Conservation (phyloP, 306 rosid species). For the Gynostemma pentaphyllum region DNA sequence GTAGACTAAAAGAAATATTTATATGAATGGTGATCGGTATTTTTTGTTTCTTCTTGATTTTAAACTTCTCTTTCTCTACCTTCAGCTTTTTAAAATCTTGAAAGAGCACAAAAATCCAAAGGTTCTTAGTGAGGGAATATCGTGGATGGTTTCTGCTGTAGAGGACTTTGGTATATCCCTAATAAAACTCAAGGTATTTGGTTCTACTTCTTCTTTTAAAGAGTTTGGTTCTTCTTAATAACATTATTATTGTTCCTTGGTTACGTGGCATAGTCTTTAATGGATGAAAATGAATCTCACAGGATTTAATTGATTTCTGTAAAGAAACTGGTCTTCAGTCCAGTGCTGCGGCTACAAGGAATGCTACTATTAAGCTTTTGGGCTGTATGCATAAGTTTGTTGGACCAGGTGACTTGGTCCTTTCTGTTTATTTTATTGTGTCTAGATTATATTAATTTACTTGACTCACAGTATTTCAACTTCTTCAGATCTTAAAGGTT, state of each 20-base stretch:
- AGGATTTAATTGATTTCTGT: conserved; percentile 92
- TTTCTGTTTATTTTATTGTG: neutral
- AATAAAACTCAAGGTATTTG: conserved; percentile 76
- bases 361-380: conserved; percentile 85
- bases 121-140: conserved; percentile 92
- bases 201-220: neutral
- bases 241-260: conserved; percentile 1
- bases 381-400: conserved; percentile 92
- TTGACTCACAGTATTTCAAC: neutral
- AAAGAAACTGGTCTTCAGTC: conserved; percentile 94
- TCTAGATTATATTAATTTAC: neutral
- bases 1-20: neutral
- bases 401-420: conserved; percentile 74
- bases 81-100: conserved; percentile 79
- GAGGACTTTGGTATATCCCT: conserved; percentile 89
- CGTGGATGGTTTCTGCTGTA: conserved; percentile 95
- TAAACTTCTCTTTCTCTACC: neutral
- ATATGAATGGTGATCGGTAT: neutral
- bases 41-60: neutral
- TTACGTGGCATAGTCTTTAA: neutral
- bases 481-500: conserved; percentile 84
- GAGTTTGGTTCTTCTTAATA: neutral
- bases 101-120: conserved; percentile 99
- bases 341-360: conserved; percentile 92
- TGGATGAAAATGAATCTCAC: conserved; percentile 17